Evolutionary conservation across 2,329 filamentous ascomycete genomes (phyloP), one percentile per base, ranked within the genome.

Genomic region (Claviceps spartinae): DNA sequence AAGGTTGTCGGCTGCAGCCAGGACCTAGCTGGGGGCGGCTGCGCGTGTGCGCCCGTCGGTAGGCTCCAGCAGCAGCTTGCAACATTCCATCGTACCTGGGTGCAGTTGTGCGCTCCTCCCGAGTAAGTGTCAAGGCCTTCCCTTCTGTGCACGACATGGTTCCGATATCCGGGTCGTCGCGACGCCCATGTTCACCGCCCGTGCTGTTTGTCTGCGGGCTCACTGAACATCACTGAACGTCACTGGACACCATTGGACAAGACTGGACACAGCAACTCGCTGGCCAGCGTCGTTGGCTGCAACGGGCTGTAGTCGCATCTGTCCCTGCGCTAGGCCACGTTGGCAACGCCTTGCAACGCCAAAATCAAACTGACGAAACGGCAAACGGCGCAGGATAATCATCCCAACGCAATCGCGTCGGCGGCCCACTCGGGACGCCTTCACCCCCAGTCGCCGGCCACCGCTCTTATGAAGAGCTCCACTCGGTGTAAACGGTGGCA

Each of bases 401-500:
- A 47, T 34, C 44, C 44, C 44, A 47, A 36, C 3, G 44, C 24
- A 36, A 36, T 34, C 47, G 13, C 11, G 48, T 55, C 47, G 49
- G 37, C 46, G 42, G 48, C 52, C 55, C 47, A 47, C 54, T 54
- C 48, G 53, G 54, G 50, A 48, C 44, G 48, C 37, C 42, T 37
- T 26, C 22, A 16, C 22, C 7, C 22, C 24, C 30, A 48, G 49
- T 47, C 50, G 50, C 52, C 47, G 52, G 54, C 55, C 55, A 57
- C 52, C 50, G 52, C 48, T 22, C 16, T 37, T 45, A 49, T 49
- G 49, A 49, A 40, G 26, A 34, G 45, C 47, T 54, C 57, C 58
- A 57, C 57, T 54, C 36, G 47, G 54, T 46, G 40, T 52, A 50
- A 49, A 43, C 49, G 41, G 40, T 47, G 48, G 42, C 37, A 49